These are phyloP conservation scores for Thelonectria blattea DNA, from an alignment of 2,329 filamentous ascomycete species.

Conservation along the genomic window DNA sequence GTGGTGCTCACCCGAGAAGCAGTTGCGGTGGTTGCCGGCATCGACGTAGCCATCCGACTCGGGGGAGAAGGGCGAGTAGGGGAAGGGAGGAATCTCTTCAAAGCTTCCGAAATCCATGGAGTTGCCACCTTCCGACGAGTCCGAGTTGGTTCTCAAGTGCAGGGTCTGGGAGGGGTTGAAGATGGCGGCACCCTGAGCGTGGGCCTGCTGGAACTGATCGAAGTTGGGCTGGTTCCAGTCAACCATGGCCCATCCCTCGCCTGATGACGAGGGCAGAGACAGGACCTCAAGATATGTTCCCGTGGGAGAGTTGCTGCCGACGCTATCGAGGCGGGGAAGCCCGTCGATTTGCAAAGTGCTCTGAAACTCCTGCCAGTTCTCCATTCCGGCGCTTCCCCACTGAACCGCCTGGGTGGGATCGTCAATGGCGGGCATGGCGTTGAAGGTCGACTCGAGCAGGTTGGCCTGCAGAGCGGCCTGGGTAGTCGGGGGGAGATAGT, in stretches of 20 bases:
- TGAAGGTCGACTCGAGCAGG: conserved; percentile 69
- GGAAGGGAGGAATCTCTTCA: conserved; percentile 75
- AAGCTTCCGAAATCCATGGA: conserved; percentile 77
- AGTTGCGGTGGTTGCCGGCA: conserved; percentile 64
- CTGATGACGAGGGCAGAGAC: conserved; percentile 80
- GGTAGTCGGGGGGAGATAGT: conserved; percentile 66
- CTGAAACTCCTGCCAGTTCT: conserved; percentile 82
- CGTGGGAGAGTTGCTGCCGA: conserved; percentile 54
- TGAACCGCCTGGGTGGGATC: conserved; percentile 61
- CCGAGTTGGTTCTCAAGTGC: conserved; percentile 85
- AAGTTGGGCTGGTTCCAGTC: conserved; percentile 73
- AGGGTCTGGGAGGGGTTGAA: conserved; percentile 93
- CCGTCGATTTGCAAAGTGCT: conserved; percentile 61
- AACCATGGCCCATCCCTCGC: conserved; percentile 86
- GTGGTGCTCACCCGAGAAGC: conserved; percentile 61
- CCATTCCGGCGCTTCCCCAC: conserved; percentile 67
- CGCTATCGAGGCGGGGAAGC: conserved; percentile 47
- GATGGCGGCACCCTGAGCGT: conserved; percentile 68
- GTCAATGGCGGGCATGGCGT: conserved; percentile 61
- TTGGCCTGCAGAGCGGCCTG: conserved; percentile 69
- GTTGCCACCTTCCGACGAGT: conserved; percentile 77
- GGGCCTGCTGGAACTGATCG: conserved; percentile 63
- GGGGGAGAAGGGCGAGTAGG: conserved; percentile 82
- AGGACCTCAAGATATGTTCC: conserved; percentile 79
- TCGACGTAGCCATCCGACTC: conserved; percentile 78